Evolutionary conservation across 2,329 filamentous ascomycete genomes (phyloP), one percentile per base, ranked within the genome.

Genomic region (Daldinia sp.): DNA sequence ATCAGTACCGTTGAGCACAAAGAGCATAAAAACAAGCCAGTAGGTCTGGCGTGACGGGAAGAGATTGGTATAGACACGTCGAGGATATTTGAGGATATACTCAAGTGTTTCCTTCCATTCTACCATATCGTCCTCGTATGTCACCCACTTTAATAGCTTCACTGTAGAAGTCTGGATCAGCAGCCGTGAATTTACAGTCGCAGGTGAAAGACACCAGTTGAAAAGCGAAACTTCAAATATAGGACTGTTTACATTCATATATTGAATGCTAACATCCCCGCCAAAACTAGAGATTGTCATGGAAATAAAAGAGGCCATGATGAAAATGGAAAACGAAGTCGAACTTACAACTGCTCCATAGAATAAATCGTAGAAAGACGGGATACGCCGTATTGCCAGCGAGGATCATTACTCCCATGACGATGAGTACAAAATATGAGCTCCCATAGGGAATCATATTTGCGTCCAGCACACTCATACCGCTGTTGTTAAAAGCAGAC

Each of bases 401-500:
- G 4, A 91, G 80, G 58, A 90, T 87, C 68, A 91, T 78, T 10
- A 87, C 72, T 4, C 86, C 87, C 82, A 90, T 85, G 20, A 83
- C 81, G 51, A 85, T 79, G 42, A 86, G 79, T 6, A 86, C 82
- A 65, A 85, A 86, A 69, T 83, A 83, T 0, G 82, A 80, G 35
- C 81, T 81, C 64, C 87, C 85, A 65, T 90, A 91, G 0, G 87
- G 86, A 3, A 87, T 81, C 81, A 93, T 89, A 74, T 90, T 91
- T 44, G 86, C 84, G 75, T 92, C 89, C 12, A 92, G 79, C 39
- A 92, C 81, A 20, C 86, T 87, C 88, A 92, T 90, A 44, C 90
- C 89, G n/a, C 85, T 89, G 72, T 92, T 92, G 78, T 91, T 91
- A 78, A 92, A 92, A 0, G 89, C 90, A 18, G 88, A 90, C 4